phyloP scores from a whole-genome alignment of 345 rosid genomes.

The Arabidopsis arenosa region DNA sequence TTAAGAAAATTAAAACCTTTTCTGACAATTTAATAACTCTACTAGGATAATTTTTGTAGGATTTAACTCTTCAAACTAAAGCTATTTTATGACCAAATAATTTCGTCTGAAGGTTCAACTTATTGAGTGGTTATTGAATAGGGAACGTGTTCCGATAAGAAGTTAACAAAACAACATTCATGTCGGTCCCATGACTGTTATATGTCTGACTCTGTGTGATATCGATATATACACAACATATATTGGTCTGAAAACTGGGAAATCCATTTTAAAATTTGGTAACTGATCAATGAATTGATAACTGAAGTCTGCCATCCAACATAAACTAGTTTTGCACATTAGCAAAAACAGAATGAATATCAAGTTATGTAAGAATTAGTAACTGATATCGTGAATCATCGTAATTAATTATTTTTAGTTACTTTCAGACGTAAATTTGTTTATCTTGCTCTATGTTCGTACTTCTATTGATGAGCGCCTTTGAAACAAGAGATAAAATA shows the following conservation, averaged over 20 bases:
- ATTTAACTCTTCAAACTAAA: not conserved
- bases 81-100: constrained; percentile 14
- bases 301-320: not conserved
- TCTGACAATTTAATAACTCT: not conserved
- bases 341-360: not conserved
- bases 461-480: not conserved
- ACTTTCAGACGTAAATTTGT: not conserved
- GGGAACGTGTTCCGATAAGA: constrained; percentile 41
- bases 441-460: not conserved
- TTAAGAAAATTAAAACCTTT: not conserved
- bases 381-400: not conserved
- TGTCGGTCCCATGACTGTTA: constrained; percentile 42
- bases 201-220: constrained; percentile 37
- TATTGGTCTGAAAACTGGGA: constrained; percentile 21
- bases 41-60: not conserved
- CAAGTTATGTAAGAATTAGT: not conserved
- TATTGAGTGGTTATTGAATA: constrained; percentile 36
- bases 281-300: constrained; percentile 7
- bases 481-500: not conserved
- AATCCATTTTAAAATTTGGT: constrained; percentile 3
- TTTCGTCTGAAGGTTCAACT: constrained; percentile 10
- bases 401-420: not conserved
- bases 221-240: constrained; percentile 13
- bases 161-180: constrained; percentile 37
- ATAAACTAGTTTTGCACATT: not conserved